Conservation (phyloP, 345 rosid genomes). For the Brassica cretica region DNA sequence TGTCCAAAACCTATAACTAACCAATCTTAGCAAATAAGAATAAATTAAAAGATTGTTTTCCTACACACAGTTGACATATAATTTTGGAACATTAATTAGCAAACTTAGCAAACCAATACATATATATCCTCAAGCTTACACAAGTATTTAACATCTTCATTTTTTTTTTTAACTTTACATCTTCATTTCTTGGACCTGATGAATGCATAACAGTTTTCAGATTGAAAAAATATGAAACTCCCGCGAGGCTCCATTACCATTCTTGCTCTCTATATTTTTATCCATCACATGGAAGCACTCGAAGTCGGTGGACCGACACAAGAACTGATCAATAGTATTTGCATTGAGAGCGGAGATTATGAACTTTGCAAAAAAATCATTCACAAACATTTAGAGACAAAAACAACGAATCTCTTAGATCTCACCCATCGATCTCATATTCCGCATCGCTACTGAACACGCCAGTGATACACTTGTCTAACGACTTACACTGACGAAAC, state of each 20-base stretch:
- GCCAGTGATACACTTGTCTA: slow-evolving; percentile 30
- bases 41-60: not conserved
- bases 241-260: not conserved
- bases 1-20: not conserved
- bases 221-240: slow-evolving; percentile 20
- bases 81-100: not conserved
- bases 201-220: slow-evolving; percentile 2
- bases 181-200: slow-evolving; percentile 6
- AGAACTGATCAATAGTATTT: slow-evolving; percentile 14
- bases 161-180: not conserved
- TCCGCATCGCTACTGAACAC: not conserved
- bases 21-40: not conserved
- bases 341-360: slow-evolving; percentile 18
- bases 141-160: slow-evolving; percentile 18
- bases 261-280: not conserved
- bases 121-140: not conserved
- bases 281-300: not conserved
- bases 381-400: slow-evolving; percentile 8
- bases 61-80: not conserved
- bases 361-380: slow-evolving; percentile 13
- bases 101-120: not conserved
- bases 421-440: slow-evolving; percentile 16
- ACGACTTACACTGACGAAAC: slow-evolving; percentile 6
- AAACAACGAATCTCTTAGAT: slow-evolving; percentile 4
- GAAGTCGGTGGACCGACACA: not conserved